Base-by-base conservation (phyloP, 768 basidiomycete species). In the Gloeostereum incarnatum region DNA sequence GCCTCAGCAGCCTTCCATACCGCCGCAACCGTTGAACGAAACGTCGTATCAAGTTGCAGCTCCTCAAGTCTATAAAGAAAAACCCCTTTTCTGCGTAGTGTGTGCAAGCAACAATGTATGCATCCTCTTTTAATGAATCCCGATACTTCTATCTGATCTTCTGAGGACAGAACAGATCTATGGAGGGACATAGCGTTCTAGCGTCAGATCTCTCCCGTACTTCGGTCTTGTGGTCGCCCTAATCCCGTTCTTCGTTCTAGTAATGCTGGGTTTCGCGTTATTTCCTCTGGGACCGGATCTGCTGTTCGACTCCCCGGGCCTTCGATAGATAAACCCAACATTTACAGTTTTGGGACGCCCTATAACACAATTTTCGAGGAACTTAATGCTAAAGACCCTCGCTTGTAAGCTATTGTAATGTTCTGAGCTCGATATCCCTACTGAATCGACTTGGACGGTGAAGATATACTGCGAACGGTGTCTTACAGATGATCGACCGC, bases 51-150 rank as follows among this genome's bases (percentile, higher is more conserved):
- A 36, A 30, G 18, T 7, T n/a, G n/a, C 53, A 29, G 24, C 45
- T 36, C 17, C 29, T 10, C 26, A 57, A 24, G 41, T 47, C 18
- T 80, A 79, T 49, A 89, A 77, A 58, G 61, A 69, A 8, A 68
- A 86, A 8, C 90, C 89, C 2, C 55, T 96, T 32, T 98, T 98
- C 63, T 98, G 96, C 54, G 89, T 99, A 6, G 96, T 98, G 22
- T 99, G 96, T 55, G 94, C 96, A n/a, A 97, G 91, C 54, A 99
- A 99, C 54, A 90, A 98, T 67, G 93, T 87, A 57, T 43, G 75
- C 62, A 19, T 27, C 31, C 40, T 42, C 29, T 45, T 35, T 32
- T 34, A n/a, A 36, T 20, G 18, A 31, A 18, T 29, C 7, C 21
- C 32, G 8, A 16, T 31, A 35, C 17, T 33, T 38, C 17, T 39